phyloP scores from a whole-genome alignment of 257 asterid species.

The Solanum medicagineum region DNA sequence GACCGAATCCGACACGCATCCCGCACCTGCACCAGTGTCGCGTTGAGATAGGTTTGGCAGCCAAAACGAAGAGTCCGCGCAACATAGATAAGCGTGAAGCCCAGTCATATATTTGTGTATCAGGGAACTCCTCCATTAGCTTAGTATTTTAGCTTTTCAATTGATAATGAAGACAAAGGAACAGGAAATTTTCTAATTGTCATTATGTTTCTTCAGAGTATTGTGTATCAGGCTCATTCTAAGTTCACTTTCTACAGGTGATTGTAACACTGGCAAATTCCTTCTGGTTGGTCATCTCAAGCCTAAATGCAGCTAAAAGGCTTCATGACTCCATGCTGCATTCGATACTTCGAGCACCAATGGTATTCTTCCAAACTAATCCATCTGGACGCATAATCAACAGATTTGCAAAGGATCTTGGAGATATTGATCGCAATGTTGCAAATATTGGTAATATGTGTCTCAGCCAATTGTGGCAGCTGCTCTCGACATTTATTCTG shows the following conservation, averaged over 20 bases:
- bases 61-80: too few relatives aligned
- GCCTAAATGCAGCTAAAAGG: conserved; percentile 58
- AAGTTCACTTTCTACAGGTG: conserved; percentile 35
- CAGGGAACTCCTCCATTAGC: not conserved
- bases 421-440: conserved; percentile 67
- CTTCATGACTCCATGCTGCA: conserved; percentile 66
- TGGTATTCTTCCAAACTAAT: conserved; percentile 82
- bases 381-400: conserved; percentile 76
- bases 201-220: not conserved
- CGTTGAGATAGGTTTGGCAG: too few relatives aligned
- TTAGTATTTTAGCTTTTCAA: not conserved
- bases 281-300: conserved; percentile 67
- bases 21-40: too few relatives aligned
- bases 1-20: too few relatives aligned
- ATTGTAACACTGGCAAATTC: conserved; percentile 64
- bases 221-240: not conserved
- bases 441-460: conserved; percentile 36
- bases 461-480: conserved; percentile 59
- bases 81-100: not conserved
- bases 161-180: not conserved
- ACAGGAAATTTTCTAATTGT: not conserved
- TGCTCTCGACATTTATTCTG: conserved; percentile 60
- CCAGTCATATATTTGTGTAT: not conserved
- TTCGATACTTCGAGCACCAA: conserved; percentile 69
- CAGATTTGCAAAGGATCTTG: conserved; percentile 62